These are phyloP conservation scores for Melanogaster broomeanus DNA, from an alignment of 768 basidiomycete genomes.

Conservation along the genomic window DNA sequence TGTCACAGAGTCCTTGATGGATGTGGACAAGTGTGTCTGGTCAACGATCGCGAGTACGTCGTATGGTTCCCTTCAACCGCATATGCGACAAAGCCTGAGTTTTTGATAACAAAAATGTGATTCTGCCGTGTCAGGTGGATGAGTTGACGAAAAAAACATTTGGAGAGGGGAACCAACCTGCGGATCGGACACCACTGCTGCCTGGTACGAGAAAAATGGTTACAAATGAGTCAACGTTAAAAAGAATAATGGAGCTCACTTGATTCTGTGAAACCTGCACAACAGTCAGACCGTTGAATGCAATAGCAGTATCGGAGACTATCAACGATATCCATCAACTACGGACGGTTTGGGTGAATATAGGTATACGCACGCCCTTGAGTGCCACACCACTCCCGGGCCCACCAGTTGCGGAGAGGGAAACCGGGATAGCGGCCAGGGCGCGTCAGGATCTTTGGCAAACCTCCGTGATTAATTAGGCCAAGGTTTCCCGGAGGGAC, in stretches of 20 bases:
- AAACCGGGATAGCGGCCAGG: conserved; percentile 79
- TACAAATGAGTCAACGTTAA: background rate
- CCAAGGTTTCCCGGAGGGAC: conserved; percentile 73
- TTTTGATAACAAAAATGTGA: conserved; percentile 78
- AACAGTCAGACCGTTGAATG: conserved; percentile 78
- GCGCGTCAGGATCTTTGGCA: conserved; percentile 71
- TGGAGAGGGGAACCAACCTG: conserved; percentile 33
- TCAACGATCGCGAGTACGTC: conserved; percentile 79
- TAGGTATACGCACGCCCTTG: conserved; percentile 55
- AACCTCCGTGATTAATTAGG: conserved; percentile 79
- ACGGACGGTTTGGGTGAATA: background rate
- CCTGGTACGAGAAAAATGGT: conserved; percentile 23
- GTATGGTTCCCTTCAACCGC: conserved; percentile 79
- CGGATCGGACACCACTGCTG: conserved; percentile 78
- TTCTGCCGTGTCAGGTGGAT: conserved; percentile 39
- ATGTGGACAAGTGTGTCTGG: conserved; percentile 71
- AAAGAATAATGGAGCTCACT: conserved; percentile 25
- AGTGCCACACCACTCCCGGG: conserved; percentile 68
- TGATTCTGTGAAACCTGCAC: conserved; percentile 89
- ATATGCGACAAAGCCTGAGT: conserved; percentile 76
- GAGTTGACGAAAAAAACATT: background rate
- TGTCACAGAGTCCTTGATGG: conserved; percentile 64
- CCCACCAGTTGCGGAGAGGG: conserved; percentile 85
- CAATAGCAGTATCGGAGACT: conserved; percentile 84
- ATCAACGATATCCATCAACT: conserved; percentile 1